A percentile compares a stretch with the other conserved stretches of the same genome.
phyloP scores from a whole-genome alignment of 2,329 filamentous ascomycete genomes.

The Ophiostoma angusticollis region DNA sequence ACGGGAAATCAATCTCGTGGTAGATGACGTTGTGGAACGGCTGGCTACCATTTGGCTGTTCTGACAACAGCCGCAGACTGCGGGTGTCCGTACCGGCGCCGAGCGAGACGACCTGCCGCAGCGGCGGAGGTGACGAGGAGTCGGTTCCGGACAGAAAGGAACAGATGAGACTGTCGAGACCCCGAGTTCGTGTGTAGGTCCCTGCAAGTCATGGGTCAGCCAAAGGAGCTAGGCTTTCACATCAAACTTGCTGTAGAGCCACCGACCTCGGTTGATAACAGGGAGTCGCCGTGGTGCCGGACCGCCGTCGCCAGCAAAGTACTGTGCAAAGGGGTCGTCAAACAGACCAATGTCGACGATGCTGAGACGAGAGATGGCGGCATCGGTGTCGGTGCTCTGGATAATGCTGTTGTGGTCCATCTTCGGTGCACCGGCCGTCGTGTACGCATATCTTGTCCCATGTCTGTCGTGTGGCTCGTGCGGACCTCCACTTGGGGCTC shows the following conservation, averaged over 20 bases:
- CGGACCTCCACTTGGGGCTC: too few species aligned
- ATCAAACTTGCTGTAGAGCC: background rate
- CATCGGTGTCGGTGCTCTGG: conserved; percentile 84
- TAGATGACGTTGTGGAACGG: conserved; percentile 45
- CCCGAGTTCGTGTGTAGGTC: conserved; percentile 81
- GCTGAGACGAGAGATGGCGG: conserved; percentile 76
- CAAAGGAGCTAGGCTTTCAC: conserved; percentile 16
- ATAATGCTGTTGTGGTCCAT: conserved; percentile 57
- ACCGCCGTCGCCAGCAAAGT: conserved; percentile 44
- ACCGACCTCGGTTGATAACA: conserved; percentile 81
- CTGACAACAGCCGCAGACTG: conserved; percentile 58
- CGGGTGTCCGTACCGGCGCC: conserved; percentile 91
- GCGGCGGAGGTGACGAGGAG: conserved; percentile 7
- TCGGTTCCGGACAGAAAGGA: conserved; percentile 46
- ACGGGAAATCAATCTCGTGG: conserved; percentile 83
- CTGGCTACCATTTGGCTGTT: conserved; percentile 8
- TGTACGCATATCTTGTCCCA: too few species aligned
- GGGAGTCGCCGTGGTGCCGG: conserved; percentile 56
- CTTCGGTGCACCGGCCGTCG: conserved; percentile 24
- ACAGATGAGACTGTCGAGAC: conserved; percentile 65
- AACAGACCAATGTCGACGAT: conserved; percentile 80
- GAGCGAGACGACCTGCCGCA: conserved; percentile 75
- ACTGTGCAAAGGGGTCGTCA: conserved; percentile 62
- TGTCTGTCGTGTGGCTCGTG: too few species aligned
- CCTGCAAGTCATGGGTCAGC: conserved; percentile 34